phyloP scores from a whole-genome alignment of 768 basidiomycete species.

The Phylloporus scabripes region DNA sequence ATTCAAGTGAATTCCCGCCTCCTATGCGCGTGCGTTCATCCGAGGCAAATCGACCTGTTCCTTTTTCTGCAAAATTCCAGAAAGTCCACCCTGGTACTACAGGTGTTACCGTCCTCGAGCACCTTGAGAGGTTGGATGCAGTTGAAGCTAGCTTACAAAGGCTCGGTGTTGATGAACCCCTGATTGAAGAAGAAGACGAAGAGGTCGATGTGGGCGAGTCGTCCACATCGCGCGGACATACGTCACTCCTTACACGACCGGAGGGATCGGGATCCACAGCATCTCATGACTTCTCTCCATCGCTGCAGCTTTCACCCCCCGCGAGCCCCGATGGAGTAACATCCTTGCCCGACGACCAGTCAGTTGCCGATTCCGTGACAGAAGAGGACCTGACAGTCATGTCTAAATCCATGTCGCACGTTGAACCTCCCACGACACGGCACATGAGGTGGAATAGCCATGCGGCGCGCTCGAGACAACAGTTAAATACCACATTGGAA shows the following conservation, averaged over 20 bases:
- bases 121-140: conserved; percentile 78
- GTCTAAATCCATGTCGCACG: conserved; percentile 73
- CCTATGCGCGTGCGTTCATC: conserved; percentile 59
- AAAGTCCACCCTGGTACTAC: conserved; percentile 82
- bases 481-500: conserved; percentile 34
- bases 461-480: conserved; percentile 22
- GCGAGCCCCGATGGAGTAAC: conserved; percentile 48
- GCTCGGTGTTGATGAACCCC: conserved; percentile 55
- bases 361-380: conserved; percentile 49
- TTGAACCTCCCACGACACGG: conserved; percentile 44
- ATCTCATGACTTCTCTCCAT: conserved; percentile 25
- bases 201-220: conserved; percentile 63
- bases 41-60: conserved; percentile 67
- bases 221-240: conserved; percentile 19
- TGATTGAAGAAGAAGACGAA: conserved; percentile 46
- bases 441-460: conserved; percentile 35
- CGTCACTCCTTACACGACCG: conserved; percentile 28
- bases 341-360: conserved; percentile 52
- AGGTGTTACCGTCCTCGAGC: conserved; percentile 79
- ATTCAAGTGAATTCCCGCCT: conserved; percentile 65
- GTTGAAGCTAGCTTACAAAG: conserved; percentile 76
- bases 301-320: conserved; percentile 49
- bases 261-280: conserved; percentile 15
- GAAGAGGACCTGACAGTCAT: conserved; percentile 70
- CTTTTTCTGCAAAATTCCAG: conserved; percentile 80